Conservation (phyloP, 1,139 yeast genomes). For the Pichia sp. region DNA sequence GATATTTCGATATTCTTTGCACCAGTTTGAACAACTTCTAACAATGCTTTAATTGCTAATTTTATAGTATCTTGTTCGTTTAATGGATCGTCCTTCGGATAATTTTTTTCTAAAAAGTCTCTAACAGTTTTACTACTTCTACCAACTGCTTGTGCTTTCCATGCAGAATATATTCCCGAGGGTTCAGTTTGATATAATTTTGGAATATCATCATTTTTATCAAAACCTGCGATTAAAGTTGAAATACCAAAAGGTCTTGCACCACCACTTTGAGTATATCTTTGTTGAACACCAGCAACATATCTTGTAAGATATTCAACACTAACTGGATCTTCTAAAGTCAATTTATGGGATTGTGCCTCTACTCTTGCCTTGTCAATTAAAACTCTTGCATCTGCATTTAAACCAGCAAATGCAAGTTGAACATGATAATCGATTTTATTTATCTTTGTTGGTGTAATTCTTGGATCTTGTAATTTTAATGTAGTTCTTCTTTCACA, state of each 20-base stretch:
- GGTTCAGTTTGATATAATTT: constrained; percentile 93
- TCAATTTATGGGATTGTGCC: constrained; percentile 93
- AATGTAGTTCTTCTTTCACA: constrained; percentile 95
- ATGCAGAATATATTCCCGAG: constrained; percentile 95
- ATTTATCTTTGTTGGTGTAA: constrained; percentile 91
- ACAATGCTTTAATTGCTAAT: constrained; percentile 75
- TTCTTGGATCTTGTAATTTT: constrained; percentile 92
- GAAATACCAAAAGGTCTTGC: constrained; percentile 94
- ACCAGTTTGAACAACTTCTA: constrained; percentile 97
- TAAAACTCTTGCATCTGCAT: constrained; percentile 93
- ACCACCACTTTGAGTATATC: constrained; percentile 97
- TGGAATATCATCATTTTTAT: constrained; percentile 74
- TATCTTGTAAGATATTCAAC: constrained; percentile 89
- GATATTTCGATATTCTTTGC: constrained; percentile 93
- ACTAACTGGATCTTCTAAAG: constrained; percentile 88
- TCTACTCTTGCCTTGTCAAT: constrained; percentile 95
- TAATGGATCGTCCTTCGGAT: constrained; percentile 46
- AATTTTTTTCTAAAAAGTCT: constrained; percentile 90
- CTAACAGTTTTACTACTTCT: constrained; percentile 92
- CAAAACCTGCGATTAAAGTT: constrained; percentile 92
- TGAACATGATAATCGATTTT: constrained; percentile 86
- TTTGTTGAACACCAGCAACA: constrained; percentile 95
- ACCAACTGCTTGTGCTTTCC: constrained; percentile 98
- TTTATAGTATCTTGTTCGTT: constrained; percentile 70
- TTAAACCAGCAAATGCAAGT: constrained; percentile 93